Conservation (phyloP, 495 filamentous ascomycete genomes). For the Hyaloscypha hepaticicola region DNA sequence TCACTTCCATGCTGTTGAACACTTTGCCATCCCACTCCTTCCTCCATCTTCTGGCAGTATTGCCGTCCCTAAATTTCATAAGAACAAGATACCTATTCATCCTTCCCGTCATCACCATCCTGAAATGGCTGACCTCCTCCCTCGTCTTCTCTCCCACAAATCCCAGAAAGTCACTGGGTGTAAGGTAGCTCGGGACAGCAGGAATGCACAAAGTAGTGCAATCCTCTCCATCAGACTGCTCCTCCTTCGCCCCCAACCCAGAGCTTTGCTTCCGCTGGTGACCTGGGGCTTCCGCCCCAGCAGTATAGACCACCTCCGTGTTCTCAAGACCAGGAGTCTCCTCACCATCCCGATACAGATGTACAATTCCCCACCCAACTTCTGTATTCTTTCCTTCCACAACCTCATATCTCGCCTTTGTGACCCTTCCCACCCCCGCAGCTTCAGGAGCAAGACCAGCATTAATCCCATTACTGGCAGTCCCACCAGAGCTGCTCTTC, state of each 20-base stretch:
- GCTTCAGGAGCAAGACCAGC: constrained; percentile 14
- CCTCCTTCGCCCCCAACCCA: constrained; percentile 11
- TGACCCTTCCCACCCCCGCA: constrained; percentile 33
- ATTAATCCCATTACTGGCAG: constrained; percentile 20
- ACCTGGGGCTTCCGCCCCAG: neutral
- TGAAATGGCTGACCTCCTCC: constrained; percentile 87
- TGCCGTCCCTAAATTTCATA: constrained; percentile 85
- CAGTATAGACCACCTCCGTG: constrained; percentile 35
- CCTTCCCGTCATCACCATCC: constrained; percentile 87
- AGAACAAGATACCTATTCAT: constrained; percentile 95
- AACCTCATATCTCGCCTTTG: constrained; percentile 77
- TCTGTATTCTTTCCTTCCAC: constrained; percentile 75
- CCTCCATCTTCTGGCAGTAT: constrained; percentile 75
- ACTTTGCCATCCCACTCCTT: constrained; percentile 90
- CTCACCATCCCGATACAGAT: constrained; percentile 83
- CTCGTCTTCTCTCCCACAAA: constrained; percentile 90
- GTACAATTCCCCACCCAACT: constrained; percentile 89
- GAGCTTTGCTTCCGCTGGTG: neutral
- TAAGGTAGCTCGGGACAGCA: constrained; percentile 91
- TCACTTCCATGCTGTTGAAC: constrained; percentile 91
- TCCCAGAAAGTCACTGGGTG: constrained; percentile 85
- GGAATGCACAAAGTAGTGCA: constrained; percentile 93
- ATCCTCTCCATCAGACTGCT: constrained; percentile 48
- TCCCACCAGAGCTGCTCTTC: constrained; percentile 13
- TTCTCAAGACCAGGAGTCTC: constrained; percentile 58